Evolutionary conservation across 2,329 filamentous ascomycete genomes (phyloP).

Genomic region (Colletotrichum sp.): DNA sequence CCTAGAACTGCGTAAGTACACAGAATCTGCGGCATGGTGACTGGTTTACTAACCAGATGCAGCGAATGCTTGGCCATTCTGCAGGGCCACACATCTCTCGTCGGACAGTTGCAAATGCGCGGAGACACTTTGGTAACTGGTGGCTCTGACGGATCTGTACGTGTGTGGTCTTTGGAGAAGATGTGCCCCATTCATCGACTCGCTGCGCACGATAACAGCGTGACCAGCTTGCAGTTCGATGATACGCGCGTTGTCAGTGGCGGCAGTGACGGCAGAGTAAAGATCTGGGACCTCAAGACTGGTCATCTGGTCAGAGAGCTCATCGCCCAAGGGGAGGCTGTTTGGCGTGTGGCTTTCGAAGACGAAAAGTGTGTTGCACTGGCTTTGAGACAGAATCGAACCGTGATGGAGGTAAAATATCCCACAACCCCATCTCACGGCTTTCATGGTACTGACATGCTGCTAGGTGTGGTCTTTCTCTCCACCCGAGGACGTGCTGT

Average conservation of each 20-base stretch:
- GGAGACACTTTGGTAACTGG: slow-evolving; percentile 95
- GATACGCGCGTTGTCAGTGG: slow-evolving; percentile 94
- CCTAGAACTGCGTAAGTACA: slow-evolving; percentile 77
- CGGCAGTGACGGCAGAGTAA: slow-evolving; percentile 95
- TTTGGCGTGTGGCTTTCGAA: slow-evolving; percentile 98
- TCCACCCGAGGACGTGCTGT: slow-evolving; percentile 74
- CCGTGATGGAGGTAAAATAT: slow-evolving; percentile 92
- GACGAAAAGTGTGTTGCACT: slow-evolving; percentile 98
- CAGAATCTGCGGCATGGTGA: not conserved
- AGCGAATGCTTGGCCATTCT: slow-evolving; percentile 86
- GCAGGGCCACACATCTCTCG: slow-evolving; percentile 95
- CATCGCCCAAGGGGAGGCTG: slow-evolving; percentile 88
- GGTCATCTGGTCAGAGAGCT: slow-evolving; percentile 91
- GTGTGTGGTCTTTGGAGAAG: slow-evolving; percentile 92
- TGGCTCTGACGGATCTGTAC: slow-evolving; percentile 92
- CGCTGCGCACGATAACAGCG: slow-evolving; percentile 97
- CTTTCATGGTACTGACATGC: slow-evolving; percentile 30
- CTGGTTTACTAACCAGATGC: slow-evolving; percentile 32
- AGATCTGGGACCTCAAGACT: slow-evolving; percentile 96
- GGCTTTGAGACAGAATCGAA: slow-evolving; percentile 82
- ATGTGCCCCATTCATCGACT: slow-evolving; percentile 93
- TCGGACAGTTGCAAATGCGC: slow-evolving; percentile 95
- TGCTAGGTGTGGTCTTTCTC: slow-evolving; percentile 91
- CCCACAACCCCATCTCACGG: not conserved
- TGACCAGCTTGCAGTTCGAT: slow-evolving; percentile 97